Evolutionary conservation across 306 rosid genomes (phyloP).

Genomic region (Gastrolobium villosum): DNA sequence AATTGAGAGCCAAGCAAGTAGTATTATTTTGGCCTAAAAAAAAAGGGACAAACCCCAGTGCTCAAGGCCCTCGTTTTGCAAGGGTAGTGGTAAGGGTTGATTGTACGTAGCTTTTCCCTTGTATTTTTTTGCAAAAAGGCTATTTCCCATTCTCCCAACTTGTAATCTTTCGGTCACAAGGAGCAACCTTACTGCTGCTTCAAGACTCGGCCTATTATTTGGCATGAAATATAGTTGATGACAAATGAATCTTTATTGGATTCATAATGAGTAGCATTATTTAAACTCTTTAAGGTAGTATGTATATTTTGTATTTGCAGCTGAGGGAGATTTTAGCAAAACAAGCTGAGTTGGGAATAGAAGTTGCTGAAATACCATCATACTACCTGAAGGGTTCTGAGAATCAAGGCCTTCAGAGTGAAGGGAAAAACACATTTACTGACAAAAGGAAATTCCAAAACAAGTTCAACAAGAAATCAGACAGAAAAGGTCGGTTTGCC

Average conservation of each 20-base stretch:
- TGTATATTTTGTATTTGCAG: conserved; percentile 59
- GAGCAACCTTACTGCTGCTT: too few relatives aligned
- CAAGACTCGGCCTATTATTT: background rate
- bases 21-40: background rate
- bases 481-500: conserved; percentile 51
- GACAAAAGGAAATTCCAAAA: conserved; percentile 59
- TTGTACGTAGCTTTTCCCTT: too few relatives aligned
- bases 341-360: conserved; percentile 94
- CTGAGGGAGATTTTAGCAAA: conserved; percentile 86
- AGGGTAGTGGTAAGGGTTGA: too few relatives aligned
- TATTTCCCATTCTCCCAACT: too few relatives aligned
- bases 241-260: background rate
- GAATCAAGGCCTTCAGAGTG: conserved; percentile 51
- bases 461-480: conserved; percentile 56
- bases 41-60: too few relatives aligned
- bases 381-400: conserved; percentile 65
- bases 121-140: too few relatives aligned
- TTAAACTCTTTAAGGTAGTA: background rate
- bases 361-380: conserved; percentile 94
- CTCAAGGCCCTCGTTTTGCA: too few relatives aligned
- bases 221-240: conserved; percentile 1
- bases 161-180: too few relatives aligned
- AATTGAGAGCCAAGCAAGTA: conserved; percentile 15
- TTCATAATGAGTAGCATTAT: background rate
- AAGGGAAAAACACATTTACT: conserved; percentile 46